Conservation (phyloP, 1,139 yeast species). For the Arxiozyma slooffiae region DNA sequence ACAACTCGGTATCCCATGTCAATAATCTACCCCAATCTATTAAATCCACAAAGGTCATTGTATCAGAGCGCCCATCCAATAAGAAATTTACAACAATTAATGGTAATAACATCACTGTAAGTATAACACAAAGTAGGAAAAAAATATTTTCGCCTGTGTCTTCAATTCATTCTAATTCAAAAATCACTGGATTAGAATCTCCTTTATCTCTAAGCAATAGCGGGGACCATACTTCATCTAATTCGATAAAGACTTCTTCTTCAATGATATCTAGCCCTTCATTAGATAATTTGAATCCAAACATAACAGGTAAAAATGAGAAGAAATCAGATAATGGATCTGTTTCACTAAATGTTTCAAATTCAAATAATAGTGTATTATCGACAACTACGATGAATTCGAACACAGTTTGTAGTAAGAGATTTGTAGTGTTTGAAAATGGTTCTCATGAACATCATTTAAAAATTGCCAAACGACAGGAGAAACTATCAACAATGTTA, state of each 20-base stretch:
- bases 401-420: constrained; percentile 6
- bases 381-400: constrained; percentile 3
- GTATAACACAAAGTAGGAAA: neutral
- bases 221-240: neutral
- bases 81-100: neutral
- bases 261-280: neutral
- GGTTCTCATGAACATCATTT: constrained; percentile 75
- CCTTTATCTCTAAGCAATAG: neutral
- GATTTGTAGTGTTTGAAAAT: constrained; percentile 37
- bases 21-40: neutral
- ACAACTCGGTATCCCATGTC: too few relatives aligned
- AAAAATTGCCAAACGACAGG: constrained; percentile 73
- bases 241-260: neutral
- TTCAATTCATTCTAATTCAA: neutral
- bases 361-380: neutral
- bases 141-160: neutral
- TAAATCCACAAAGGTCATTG: neutral
- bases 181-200: neutral
- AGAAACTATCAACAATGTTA: constrained; percentile 75
- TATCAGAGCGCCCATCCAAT: neutral
- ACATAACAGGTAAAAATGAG: neutral
- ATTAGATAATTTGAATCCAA: neutral
- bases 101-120: neutral
- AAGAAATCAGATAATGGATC: neutral
- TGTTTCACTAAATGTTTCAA: neutral